Evolutionary conservation across 73 alveolate genomes (phyloP).

Genomic region (Blepharisma japonicum): DNA sequence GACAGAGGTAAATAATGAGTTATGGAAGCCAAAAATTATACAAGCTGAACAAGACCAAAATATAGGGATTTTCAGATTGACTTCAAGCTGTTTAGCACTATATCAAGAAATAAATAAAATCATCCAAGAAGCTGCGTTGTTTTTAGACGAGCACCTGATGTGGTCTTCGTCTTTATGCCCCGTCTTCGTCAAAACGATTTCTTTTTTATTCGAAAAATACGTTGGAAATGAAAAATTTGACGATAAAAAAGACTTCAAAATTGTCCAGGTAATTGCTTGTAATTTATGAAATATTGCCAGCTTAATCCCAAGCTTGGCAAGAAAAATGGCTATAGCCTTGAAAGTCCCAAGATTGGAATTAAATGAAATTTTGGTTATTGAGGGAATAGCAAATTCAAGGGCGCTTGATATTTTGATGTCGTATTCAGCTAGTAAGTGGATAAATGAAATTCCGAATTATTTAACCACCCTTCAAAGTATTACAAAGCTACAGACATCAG

Average conservation of each 20-base stretch:
- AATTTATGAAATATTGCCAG: conserved; percentile 4
- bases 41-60: neutral
- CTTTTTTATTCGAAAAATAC: neutral
- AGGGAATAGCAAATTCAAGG: neutral
- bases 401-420: neutral
- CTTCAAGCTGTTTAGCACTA: neutral
- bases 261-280: conserved; percentile 8
- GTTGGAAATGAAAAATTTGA: conserved; percentile 13
- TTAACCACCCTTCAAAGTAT: neutral
- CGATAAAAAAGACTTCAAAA: conserved; percentile 22
- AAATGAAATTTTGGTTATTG: neutral
- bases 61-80: neutral
- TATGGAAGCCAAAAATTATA: conserved; percentile 18
- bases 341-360: neutral
- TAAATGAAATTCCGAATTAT: conserved; percentile 13
- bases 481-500: neutral
- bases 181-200: neutral
- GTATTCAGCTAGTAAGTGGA: neutral
- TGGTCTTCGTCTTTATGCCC: neutral
- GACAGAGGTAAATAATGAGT: neutral
- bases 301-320: neutral
- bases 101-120: conserved; percentile 1
- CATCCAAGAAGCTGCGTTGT: neutral
- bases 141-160: neutral
- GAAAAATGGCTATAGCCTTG: neutral